Evolutionary conservation across 352 stramenopile species (phyloP).

Genomic region (Globisporangium paroecandrum): DNA sequence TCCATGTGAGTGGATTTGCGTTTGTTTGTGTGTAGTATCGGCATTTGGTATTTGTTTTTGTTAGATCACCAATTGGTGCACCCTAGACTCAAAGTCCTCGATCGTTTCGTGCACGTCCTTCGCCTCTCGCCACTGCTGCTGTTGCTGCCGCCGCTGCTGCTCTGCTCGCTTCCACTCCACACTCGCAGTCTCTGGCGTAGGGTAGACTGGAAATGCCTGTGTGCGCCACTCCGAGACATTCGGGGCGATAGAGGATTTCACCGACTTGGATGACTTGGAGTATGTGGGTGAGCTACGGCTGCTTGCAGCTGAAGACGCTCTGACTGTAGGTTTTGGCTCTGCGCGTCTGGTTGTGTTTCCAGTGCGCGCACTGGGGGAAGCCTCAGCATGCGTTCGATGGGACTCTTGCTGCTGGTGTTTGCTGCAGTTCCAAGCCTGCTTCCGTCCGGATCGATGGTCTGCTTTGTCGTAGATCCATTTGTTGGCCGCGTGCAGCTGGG

Average conservation of each 20-base stretch:
- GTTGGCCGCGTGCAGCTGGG: conserved; percentile 33
- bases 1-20: not conserved
- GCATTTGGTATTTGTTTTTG: not conserved
- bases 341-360: conserved; percentile 4
- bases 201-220: conserved; percentile 24
- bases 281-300: conserved; percentile 5
- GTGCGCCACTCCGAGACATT: conserved; percentile 42
- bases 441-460: conserved; percentile 9
- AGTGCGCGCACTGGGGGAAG: conserved; percentile 2
- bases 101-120: conserved; percentile 35
- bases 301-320: conserved; percentile 4
- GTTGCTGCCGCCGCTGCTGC: conserved; percentile 3
- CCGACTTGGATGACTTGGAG: conserved; percentile 12
- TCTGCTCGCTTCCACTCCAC: conserved; percentile 7
- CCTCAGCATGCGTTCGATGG: not conserved
- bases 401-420: conserved; percentile 6
- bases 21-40: not conserved
- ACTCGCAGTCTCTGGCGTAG: conserved; percentile 1
- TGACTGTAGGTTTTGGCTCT: not conserved
- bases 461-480: conserved; percentile 36
- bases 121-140: conserved; percentile 18
- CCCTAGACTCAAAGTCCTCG: conserved; percentile 36
- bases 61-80: conserved; percentile 22
- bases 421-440: conserved; percentile 23
- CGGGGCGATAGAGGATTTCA: conserved; percentile 30